Conservation (phyloP, 495 filamentous ascomycete species). For the Alectoria sarmentosa region DNA sequence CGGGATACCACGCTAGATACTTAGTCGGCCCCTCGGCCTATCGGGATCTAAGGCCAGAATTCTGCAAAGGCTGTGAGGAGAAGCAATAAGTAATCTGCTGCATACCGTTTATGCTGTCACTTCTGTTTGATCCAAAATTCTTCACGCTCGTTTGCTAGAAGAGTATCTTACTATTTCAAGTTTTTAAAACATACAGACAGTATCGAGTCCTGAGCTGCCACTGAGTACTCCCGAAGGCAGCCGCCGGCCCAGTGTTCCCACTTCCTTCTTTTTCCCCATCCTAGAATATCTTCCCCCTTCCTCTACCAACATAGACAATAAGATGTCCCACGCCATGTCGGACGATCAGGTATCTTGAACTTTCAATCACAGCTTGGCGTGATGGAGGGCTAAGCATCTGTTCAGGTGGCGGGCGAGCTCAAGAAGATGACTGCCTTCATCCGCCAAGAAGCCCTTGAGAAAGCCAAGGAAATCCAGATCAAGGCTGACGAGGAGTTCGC, state of each 20-base stretch:
- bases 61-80: neutral
- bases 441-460: slow-evolving; percentile 94
- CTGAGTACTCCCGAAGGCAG: neutral
- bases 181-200: no score
- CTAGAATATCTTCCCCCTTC: slow-evolving; percentile 16
- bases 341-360: slow-evolving; percentile 75
- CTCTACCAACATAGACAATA: slow-evolving; percentile 28
- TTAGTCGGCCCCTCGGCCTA: no score
- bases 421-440: slow-evolving; percentile 99
- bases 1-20: no score
- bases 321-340: slow-evolving; percentile 92
- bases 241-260: neutral
- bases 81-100: slow-evolving; percentile 8
- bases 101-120: neutral
- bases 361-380: no score
- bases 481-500: slow-evolving; percentile 98
- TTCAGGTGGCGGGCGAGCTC: slow-evolving; percentile 85
- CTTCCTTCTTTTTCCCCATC: neutral
- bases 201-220: neutral
- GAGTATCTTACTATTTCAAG: no score
- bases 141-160: neutral
- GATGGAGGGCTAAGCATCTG: slow-evolving; percentile 9
- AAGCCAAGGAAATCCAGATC: slow-evolving; percentile 91
- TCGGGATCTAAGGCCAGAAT: no score
- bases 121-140: neutral